These are phyloP conservation scores for Tetrapyrgos nigripes DNA, from an alignment of 1,284 basidiomycete species.

Conservation along the genomic window DNA sequence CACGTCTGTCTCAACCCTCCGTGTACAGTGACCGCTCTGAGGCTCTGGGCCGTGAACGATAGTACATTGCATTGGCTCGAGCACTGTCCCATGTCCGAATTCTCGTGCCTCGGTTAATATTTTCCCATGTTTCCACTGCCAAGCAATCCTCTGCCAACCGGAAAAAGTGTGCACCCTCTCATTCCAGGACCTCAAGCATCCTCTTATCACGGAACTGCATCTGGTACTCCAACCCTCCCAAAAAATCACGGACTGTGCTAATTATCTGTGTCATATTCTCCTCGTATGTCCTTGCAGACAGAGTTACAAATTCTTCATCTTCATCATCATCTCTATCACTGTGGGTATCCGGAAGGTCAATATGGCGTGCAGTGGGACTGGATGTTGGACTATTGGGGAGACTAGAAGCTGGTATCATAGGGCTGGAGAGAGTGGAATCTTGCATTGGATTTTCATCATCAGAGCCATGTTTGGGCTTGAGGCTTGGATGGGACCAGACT, in stretches of 20 bases:
- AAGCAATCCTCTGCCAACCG: constrained; percentile 27
- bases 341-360: neutral
- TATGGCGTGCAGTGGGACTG: neutral
- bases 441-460: neutral
- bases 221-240: constrained; percentile 39
- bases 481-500: constrained; percentile 31
- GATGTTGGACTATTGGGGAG: neutral
- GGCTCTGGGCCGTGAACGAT: neutral
- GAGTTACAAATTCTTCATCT: neutral
- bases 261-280: constrained; percentile 36
- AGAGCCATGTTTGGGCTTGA: constrained; percentile 12
- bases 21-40: too few species aligned
- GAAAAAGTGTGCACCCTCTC: constrained; percentile 36
- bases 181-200: constrained; percentile 36
- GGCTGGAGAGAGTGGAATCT: neutral
- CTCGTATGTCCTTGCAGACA: constrained; percentile 21
- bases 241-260: constrained; percentile 36
- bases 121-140: neutral
- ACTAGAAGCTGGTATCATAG: neutral
- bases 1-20: too few species aligned
- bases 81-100: neutral
- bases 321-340: neutral
- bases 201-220: constrained; percentile 39
- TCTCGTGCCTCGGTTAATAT: neutral
- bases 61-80: neutral